Percentiles rank a stretch among this genome's conserved stretches.
Evolutionary conservation across 495 filamentous ascomycete species (phyloP).

Genomic region (Annulohypoxylon stygium): DNA sequence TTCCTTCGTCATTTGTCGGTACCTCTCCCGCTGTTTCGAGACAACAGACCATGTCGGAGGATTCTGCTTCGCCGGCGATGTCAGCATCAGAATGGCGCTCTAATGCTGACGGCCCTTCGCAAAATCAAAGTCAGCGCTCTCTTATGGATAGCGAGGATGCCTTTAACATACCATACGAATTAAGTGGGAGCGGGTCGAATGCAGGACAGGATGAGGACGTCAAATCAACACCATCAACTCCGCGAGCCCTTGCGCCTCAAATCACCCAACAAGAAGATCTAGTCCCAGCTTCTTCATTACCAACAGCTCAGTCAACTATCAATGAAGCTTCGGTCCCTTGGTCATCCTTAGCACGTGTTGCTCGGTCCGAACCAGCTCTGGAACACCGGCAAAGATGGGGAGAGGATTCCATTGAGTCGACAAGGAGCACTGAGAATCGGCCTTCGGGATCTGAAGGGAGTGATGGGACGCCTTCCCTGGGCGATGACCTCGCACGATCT

Average conservation of each 20-base stretch:
- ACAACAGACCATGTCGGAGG: conserved; percentile 42
- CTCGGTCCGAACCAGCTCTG: conserved; percentile 57
- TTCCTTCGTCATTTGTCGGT: conserved; percentile 71
- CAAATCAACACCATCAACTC: conserved; percentile 59
- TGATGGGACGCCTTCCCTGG: conserved; percentile 29
- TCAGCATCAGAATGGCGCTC: conserved; percentile 25
- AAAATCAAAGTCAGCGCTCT: conserved; percentile 47
- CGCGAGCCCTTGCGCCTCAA: conserved; percentile 53
- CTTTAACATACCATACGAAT: conserved; percentile 64
- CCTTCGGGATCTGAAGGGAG: conserved; percentile 46
- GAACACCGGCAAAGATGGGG: conserved; percentile 46
- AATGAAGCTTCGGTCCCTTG: conserved; percentile 44
- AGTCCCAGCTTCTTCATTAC: conserved; percentile 13
- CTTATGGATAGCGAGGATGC: conserved; percentile 63
- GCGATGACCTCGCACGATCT: conserved; percentile 74
- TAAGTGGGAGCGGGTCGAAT: conserved; percentile 42
- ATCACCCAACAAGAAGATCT: conserved; percentile 23
- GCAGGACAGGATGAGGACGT: conserved; percentile 47
- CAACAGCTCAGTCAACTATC: conserved; percentile 55
- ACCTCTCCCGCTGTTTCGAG: conserved; percentile 53
- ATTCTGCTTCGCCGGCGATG: conserved; percentile 16
- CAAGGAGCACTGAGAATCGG: conserved; percentile 35
- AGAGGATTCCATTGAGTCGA: conserved; percentile 37
- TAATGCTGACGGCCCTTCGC: conserved; percentile 45
- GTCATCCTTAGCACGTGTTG: conserved; percentile 48